Conservation (phyloP, 345 rosid genomes). For the Citropsis articulata region DNA sequence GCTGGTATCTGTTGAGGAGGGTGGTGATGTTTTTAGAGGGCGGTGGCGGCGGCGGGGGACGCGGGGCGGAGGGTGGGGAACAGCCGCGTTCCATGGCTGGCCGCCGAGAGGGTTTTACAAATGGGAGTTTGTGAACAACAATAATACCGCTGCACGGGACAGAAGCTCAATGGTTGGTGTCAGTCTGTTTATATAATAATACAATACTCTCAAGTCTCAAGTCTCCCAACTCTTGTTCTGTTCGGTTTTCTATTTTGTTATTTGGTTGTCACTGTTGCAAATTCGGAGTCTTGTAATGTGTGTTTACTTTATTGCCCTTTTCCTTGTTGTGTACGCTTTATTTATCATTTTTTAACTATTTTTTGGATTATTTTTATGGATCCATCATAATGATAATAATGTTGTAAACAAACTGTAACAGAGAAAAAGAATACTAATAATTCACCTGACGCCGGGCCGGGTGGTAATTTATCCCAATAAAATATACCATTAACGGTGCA, state of each 20-base stretch:
- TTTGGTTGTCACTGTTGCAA: conserved; percentile 1
- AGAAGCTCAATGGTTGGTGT: background rate
- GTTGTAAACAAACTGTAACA: too few species aligned
- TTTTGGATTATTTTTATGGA: too few species aligned
- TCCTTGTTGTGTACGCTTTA: background rate
- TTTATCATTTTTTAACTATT: background rate
- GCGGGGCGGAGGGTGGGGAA: background rate
- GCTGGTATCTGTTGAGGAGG: conserved; percentile 63
- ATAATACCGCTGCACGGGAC: background rate
- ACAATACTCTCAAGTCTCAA: background rate
- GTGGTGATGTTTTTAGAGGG: conserved; percentile 16
- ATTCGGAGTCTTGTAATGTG: background rate
- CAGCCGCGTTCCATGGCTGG: conserved; percentile 21
- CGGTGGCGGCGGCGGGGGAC: background rate
- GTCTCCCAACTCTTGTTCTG: background rate
- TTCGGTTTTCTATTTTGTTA: background rate
- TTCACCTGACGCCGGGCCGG: too few species aligned
- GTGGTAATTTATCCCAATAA: too few species aligned
- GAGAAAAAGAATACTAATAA: too few species aligned
- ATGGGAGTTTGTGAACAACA: background rate
- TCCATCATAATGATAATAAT: too few species aligned
- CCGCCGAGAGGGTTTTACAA: background rate
- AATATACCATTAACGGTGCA: too few species aligned
- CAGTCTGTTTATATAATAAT: background rate
- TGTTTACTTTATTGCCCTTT: conserved; percentile 2